Base-by-base conservation (phyloP, 495 filamentous ascomycete genomes). In the Staphylotrichum tortipilum region DNA sequence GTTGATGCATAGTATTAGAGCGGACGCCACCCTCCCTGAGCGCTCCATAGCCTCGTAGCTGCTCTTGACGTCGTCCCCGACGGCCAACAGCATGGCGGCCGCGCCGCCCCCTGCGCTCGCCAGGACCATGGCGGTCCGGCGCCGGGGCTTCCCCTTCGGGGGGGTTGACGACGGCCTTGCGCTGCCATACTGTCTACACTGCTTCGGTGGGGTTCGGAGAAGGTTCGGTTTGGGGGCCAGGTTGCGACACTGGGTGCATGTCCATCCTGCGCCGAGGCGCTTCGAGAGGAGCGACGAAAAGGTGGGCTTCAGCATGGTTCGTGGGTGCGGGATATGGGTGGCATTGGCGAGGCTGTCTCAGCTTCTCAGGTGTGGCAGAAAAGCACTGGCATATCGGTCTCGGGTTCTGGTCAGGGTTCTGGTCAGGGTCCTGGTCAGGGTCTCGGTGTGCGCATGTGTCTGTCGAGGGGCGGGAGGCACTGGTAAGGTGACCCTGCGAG, bases 1-100 rank as follows among this genome's bases (percentile, higher is more conserved):
- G 60, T 91, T 91, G 38, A 98, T 88, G 65, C 85, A 90, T 44
- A 94, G 67, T 12, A 80, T 78, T 52, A 98, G 66, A 19, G 86
- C 76, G 14, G 76, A 72, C 22, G 82, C 81, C n/a, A 98, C 90
- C 28, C 91, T 79, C 15, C 84, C 82, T 31, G 85, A 85, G 56
- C 91, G 77, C 71, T 84, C 78, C 4, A 75, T 75, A n/a, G 86
- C 86, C 31, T 79, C 75, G 55, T 86, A 88, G 18, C 72, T 73
- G 70, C 88, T 81, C 62, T 83, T 83, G 47, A 81, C 72, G 41
- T 89, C 75, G 53, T 92, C 86, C 14, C 77, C 80, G 57, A 87
- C 83, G 14, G 78, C 74, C 33, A 89, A 59, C 2, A 80, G 71
- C n/a, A 76, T 80, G 22, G 76, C 69, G 2, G 79, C 75, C 14